Evolutionary conservation across 2,329 filamentous ascomycete genomes (phyloP).

Genomic region (Hypomyces perniciosus): DNA sequence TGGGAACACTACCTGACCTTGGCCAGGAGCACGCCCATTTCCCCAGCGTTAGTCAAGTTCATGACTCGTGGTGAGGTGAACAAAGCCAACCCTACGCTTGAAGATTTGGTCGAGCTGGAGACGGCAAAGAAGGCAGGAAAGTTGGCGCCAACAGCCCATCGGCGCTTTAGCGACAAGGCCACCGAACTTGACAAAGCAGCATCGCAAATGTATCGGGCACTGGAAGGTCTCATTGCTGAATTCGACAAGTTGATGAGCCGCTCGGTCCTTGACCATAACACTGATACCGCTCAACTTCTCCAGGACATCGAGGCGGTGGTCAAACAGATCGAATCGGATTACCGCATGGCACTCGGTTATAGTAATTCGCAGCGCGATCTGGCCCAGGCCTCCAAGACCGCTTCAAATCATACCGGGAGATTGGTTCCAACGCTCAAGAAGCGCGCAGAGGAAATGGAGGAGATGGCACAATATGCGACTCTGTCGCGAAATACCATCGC

Average conservation of each 20-base stretch:
- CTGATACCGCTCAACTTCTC: constrained; percentile 63
- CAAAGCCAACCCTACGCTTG: constrained; percentile 53
- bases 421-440: constrained; percentile 53
- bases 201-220: constrained; percentile 53
- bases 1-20: constrained; percentile 66
- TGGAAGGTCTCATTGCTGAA: constrained; percentile 54
- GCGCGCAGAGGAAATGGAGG: constrained; percentile 55
- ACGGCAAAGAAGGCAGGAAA: constrained; percentile 67
- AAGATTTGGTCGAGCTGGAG: constrained; percentile 70
- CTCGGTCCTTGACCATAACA: constrained; percentile 50
- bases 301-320: constrained; percentile 81
- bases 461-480: constrained; percentile 51
- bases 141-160: constrained; percentile 52
- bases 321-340: constrained; percentile 82
- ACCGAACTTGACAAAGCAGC: constrained; percentile 56
- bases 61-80: constrained; percentile 47
- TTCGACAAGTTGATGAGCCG: constrained; percentile 55
- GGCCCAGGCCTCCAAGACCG: constrained; percentile 57
- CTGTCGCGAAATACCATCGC: constrained; percentile 64
- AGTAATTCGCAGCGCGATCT: constrained; percentile 56
- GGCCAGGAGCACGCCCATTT: constrained; percentile 58
- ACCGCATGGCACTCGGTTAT: constrained; percentile 68
- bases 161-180: constrained; percentile 55
- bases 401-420: constrained; percentile 57
- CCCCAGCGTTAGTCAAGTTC: constrained; percentile 58